These are phyloP conservation scores for Trichoderma simmonsii DNA, from an alignment of 2,329 filamentous ascomycete species.

Conservation along the genomic window DNA sequence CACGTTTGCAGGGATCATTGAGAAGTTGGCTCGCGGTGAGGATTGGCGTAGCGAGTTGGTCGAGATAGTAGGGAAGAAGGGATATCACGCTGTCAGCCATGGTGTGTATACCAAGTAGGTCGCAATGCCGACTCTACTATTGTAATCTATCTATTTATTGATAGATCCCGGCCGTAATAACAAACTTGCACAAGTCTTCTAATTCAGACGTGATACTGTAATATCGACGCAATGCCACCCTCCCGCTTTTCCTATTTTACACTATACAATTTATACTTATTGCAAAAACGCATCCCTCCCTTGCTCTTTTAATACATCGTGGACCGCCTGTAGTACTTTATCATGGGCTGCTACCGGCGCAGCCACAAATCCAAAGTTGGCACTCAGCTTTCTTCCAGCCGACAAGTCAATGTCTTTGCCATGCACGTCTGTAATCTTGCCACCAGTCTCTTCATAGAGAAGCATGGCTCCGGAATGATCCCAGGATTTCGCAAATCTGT, in stretches of 20 bases:
- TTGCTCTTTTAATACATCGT: conserved; percentile 61
- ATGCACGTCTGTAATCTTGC: conserved; percentile 52
- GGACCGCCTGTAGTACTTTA: conserved; percentile 62
- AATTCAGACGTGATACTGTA: too few relatives aligned
- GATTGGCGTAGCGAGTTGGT: conserved; percentile 41
- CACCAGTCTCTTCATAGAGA: conserved; percentile 55
- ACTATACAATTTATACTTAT: not conserved
- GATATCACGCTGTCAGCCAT: conserved; percentile 42
- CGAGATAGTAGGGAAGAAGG: conserved; percentile 39
- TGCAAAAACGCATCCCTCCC: conserved; percentile 26
- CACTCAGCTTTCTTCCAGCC: conserved; percentile 46
- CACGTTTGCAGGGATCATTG: conserved; percentile 38
- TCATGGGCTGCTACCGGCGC: conserved; percentile 45
- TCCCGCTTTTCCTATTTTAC: not conserved
- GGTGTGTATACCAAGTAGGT: conserved; percentile 42
- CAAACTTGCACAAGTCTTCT: not conserved
- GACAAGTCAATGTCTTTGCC: conserved; percentile 50
- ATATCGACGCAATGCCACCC: not conserved
- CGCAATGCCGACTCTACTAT: not conserved
- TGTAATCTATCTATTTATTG: not conserved
- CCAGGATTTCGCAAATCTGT: conserved; percentile 54
- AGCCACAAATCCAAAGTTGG: conserved; percentile 56
- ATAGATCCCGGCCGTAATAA: not conserved
- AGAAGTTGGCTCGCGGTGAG: conserved; percentile 33
- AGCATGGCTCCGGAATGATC: conserved; percentile 60